Conservation (phyloP, 768 basidiomycete genomes). For the Lactarius hengduanensis region DNA sequence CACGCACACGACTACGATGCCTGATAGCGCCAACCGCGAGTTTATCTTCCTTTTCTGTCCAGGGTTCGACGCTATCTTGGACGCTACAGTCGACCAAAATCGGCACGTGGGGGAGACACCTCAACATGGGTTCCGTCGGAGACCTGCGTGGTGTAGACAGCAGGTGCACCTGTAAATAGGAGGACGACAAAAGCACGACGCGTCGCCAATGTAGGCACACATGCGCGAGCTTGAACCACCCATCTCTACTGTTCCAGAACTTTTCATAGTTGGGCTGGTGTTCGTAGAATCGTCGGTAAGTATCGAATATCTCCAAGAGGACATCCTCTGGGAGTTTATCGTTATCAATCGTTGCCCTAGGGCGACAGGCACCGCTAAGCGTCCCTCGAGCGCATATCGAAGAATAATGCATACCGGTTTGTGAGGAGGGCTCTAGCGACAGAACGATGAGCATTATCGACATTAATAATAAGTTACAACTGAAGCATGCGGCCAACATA, state of each 20-base stretch:
- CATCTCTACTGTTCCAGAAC: not conserved
- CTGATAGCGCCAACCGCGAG: not conserved
- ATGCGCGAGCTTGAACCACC: slow-evolving; percentile 12
- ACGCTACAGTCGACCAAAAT: slow-evolving; percentile 3
- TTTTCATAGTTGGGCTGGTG: not conserved
- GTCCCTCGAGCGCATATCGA: not conserved
- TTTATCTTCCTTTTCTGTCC: no score
- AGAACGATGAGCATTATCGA: not conserved
- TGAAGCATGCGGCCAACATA: no score
- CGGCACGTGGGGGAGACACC: not conserved
- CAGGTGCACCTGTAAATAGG: not conserved
- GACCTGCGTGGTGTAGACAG: not conserved
- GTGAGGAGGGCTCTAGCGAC: not conserved
- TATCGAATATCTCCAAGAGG: slow-evolving; percentile 14
- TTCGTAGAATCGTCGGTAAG: not conserved
- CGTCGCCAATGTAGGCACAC: slow-evolving; percentile 16
- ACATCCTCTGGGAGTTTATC: not conserved
- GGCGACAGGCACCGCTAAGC: not conserved
- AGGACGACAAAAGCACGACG: not conserved
- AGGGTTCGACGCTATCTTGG: no score
- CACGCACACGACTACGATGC: not conserved
- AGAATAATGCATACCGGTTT: not conserved
- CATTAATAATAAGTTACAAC: no score
- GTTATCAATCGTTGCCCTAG: not conserved
- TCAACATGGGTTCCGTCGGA: not conserved